Conservation (phyloP, 2,329 filamentous ascomycete species). For the Paramyrothecium sp. region DNA sequence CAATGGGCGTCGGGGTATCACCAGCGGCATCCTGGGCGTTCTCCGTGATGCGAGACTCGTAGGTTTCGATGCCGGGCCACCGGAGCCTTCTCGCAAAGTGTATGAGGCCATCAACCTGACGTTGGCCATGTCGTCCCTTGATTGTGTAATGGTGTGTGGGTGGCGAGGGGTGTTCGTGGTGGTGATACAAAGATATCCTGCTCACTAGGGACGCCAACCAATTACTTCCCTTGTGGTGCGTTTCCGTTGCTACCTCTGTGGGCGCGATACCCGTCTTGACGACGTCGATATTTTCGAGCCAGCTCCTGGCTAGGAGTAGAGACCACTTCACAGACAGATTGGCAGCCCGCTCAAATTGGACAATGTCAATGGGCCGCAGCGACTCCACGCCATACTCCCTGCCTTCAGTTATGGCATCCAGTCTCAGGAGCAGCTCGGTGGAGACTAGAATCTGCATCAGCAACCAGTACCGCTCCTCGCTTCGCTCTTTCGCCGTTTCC, state of each 20-base stretch:
- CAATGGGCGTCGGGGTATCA: constrained; percentile 24
- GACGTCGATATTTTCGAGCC: constrained; percentile 67
- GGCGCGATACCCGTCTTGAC: constrained; percentile 37
- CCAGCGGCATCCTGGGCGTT: constrained; percentile 42
- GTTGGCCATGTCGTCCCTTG: constrained; percentile 52
- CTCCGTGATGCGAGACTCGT: constrained; percentile 46
- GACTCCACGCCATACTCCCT: constrained; percentile 53
- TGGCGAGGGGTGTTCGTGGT: constrained; percentile 30
- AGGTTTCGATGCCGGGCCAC: constrained; percentile 60
- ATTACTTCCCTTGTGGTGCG: constrained; percentile 23
- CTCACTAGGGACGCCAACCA: constrained; percentile 61
- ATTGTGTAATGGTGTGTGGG: constrained; percentile 43
- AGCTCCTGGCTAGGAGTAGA: constrained; percentile 60
- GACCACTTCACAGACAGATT: constrained; percentile 66
- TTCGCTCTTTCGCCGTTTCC: constrained; percentile 47
- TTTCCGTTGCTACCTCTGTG: constrained; percentile 6
- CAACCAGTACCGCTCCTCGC: constrained; percentile 66
- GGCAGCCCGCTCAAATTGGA: constrained; percentile 61
- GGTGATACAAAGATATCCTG: constrained; percentile 46
- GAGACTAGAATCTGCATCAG: constrained; percentile 64
- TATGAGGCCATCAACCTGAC: constrained; percentile 60
- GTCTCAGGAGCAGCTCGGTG: constrained; percentile 62
- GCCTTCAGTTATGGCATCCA: constrained; percentile 62
- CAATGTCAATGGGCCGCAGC: constrained; percentile 55
- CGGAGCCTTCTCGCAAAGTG: constrained; percentile 62